Evolutionary conservation across 2,329 filamentous ascomycete genomes (phyloP), one percentile per base, ranked within the genome.

Genomic region (Dendryphion nanum): DNA sequence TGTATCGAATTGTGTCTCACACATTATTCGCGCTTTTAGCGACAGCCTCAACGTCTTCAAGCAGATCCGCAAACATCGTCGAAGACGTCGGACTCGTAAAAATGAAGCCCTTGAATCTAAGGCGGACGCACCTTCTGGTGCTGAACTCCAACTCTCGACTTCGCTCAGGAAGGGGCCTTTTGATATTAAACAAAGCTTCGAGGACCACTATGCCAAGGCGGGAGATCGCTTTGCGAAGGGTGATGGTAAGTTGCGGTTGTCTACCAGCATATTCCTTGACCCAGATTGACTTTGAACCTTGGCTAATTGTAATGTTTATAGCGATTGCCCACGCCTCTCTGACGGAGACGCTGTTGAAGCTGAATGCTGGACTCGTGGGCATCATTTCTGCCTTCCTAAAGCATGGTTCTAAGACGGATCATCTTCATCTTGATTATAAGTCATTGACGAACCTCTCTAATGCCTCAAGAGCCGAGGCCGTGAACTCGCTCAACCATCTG

Each of bases 241-340:
- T 37, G 71, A 74, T 53, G 55, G 71, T 73, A 48, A 57, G 66
- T 55, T 10, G n/a, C n/a, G n/a, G n/a, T n/a, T n/a, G n/a, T n/a
- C n/a, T n/a, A n/a, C n/a, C n/a, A n/a, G n/a, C n/a, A n/a, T n/a
- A n/a, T n/a, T n/a, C n/a, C n/a, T n/a, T n/a, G n/a, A n/a, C n/a
- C n/a, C n/a, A n/a, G n/a, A n/a, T n/a, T n/a, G n/a, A n/a, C n/a
- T n/a, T n/a, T 8, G 23, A n/a, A 26, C 10, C 23, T 26, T 10
- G 10, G 23, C 23, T 26, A n/a, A 43, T 37, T 39, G 18, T 47
- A 18, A 47, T 34, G 5, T 6, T 17, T 31, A 23, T 40, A 73
- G 71, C 66, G 31, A 67, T 68, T 37, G 71, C 70, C 13, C 69
- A 72, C 41, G 65, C 65, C 3, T 67, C 64, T n/a, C 68, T 74